Evolutionary conservation across 192 early-diverging fungal genomes (phyloP), one percentile per base, ranked within the genome.

Genomic region (Coemansia sp.): DNA sequence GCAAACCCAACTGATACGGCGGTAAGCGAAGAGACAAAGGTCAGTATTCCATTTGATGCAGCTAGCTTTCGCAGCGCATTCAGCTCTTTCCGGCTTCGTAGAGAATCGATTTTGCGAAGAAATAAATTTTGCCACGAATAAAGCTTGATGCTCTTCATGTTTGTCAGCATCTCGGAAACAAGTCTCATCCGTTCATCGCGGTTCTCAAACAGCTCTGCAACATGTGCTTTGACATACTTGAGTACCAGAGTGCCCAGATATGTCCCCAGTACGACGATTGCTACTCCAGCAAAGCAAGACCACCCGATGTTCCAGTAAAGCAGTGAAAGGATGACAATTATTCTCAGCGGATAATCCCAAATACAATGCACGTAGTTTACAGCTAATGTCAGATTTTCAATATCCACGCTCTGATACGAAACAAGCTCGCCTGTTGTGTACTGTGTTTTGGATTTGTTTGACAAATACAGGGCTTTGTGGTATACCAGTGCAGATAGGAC

Each of bases 1-100:
- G 86, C 73, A 43, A 98, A 86, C 7, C 90, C 89, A 0, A 96
- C 92, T 57, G 96, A 72, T 66, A 97, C 89, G 0, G 93, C 91
- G 8, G 90, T 93, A 41, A 88, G 90, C 18, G 91, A 79, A 89
- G 92, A 93, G 12, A 90, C 88, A 66, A 96, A 92, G 48, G 78
- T 88, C 62, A 92, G 88, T 8, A 87, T 63, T 1, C 93, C 86
- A 18, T 82, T 84, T 22, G 94, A 82, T 43, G 85, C 78, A 47
- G 90, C 93, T 51, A 93, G 88, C 62, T 88, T 90, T 64, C 87
- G 88, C 57, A 98, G 76, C 22, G 89, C 92, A 36, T 62, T 74
- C 66, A 98, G 75, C 75, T 98, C 96, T 18, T 86, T 43, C 45
- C 92, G 88, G 69, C 87, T 83, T 26, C 96, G 83, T 37, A 95